These are phyloP conservation scores for Posidonia australis DNA, from an alignment of 106 monocot species.

Conservation along the genomic window DNA sequence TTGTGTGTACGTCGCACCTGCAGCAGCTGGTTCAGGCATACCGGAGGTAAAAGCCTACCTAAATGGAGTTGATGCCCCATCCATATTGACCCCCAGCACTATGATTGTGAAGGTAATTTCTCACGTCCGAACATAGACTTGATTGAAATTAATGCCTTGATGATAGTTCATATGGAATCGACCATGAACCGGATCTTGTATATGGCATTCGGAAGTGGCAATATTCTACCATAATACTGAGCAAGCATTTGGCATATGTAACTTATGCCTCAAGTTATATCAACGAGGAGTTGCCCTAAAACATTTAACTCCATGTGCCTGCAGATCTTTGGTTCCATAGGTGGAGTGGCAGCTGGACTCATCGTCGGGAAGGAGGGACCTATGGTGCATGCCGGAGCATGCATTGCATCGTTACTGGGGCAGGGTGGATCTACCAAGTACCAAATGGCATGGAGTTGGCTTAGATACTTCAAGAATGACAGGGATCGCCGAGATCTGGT, in stretches of 20 bases:
- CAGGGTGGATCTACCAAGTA: conserved; percentile 97
- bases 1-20: conserved; percentile 77
- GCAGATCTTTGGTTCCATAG: conserved; percentile 93
- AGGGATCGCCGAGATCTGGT: conserved; percentile 85
- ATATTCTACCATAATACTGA: no score
- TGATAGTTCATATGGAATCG: no score
- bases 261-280: no score
- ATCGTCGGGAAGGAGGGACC: conserved; percentile 95
- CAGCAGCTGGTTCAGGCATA: conserved; percentile 79
- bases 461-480: conserved; percentile 92
- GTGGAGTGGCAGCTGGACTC: conserved; percentile 86
- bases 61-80: conserved; percentile 73
- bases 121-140: not conserved
- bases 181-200: no score
- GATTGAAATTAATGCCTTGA: no score
- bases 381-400: conserved; percentile 98
- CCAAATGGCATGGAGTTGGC: conserved; percentile 86
- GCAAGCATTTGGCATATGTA: no score
- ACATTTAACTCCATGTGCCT: not conserved
- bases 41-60: conserved; percentile 91
- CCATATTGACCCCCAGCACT: conserved; percentile 72
- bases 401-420: conserved; percentile 80
- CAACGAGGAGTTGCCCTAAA: no score
- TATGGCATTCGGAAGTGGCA: no score
- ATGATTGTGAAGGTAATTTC: conserved; percentile 63